These are phyloP conservation scores for Tricladium varicosporioides DNA, from an alignment of 2,329 filamentous ascomycete species.

Conservation along the genomic window DNA sequence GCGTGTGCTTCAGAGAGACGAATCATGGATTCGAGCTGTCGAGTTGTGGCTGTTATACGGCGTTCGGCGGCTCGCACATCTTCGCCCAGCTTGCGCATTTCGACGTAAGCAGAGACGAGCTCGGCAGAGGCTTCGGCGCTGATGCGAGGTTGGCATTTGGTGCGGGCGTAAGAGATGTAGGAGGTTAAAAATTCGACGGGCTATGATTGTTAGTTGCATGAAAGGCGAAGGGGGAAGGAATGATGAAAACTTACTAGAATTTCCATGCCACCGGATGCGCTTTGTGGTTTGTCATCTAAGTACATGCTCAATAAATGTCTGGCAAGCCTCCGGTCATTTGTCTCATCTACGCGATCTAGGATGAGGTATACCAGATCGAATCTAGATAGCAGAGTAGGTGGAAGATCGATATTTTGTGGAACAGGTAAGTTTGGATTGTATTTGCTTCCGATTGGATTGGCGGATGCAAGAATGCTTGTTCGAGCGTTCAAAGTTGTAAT, in stretches of 20 bases:
- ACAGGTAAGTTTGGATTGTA: conserved; percentile 96
- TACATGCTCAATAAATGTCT: conserved; percentile 96
- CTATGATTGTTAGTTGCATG: conserved; percentile 43
- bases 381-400: conserved; percentile 88
- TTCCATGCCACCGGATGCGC: conserved; percentile 70
- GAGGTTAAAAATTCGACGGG: conserved; percentile 93
- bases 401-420: conserved; percentile 96
- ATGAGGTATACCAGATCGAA: conserved; percentile 98
- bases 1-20: conserved; percentile 94
- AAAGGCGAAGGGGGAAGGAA: conserved; percentile 4
- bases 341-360: conserved; percentile 89
- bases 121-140: conserved; percentile 77
- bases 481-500: conserved; percentile 90
- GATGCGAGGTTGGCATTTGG: conserved; percentile 79
- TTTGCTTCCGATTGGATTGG: conserved; percentile 96
- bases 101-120: conserved; percentile 83
- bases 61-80: conserved; percentile 86
- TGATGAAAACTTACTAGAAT: conserved; percentile 64
- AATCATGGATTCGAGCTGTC: conserved; percentile 98
- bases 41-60: conserved; percentile 94
- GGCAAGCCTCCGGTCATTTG: conserved; percentile 81
- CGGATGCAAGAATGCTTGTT: conserved; percentile 92
- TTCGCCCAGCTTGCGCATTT: conserved; percentile 90
- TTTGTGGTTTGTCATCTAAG: conserved; percentile 88
- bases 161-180: conserved; percentile 95